Base-by-base conservation (phyloP, 805 yeast genomes). In the Hanseniaspora vineae region DNA sequence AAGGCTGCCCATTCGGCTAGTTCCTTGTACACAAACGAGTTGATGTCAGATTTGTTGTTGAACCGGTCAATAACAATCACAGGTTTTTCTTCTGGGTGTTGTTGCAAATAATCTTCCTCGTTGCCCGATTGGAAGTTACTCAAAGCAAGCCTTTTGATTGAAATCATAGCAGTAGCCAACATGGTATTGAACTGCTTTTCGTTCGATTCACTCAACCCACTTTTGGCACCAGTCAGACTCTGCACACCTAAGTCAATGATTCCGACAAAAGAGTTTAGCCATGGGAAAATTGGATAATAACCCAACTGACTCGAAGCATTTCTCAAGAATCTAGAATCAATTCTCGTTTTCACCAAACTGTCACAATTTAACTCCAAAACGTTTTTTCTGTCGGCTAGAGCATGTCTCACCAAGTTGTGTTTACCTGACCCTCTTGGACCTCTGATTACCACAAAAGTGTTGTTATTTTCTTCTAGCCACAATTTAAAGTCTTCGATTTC, bases 401-500 rank as follows among this genome's bases (percentile, higher is more conserved):
- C 80, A 56, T 81, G 78, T 42, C 78, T 78, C 4, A 90, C 88
- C 50, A 87, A 66, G 50, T 80, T 90, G 50, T 80, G 75, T 57
- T 92, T 90, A 19, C 97, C 98, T n/a, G 95, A 80, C 5, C 98
- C 98, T 53, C 86, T 75, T 5, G 98, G 97, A 12, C 98, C 98
- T 52, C 81, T 77, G 2, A 92, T 80, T 2, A 92, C 78, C 23
- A 90, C 88, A 59, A 88, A 92, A 1, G 97, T 86, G 60, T 84
- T 81, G n/a, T 80, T 79, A 52, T 88, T 89, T 61, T 92, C 98
- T 49, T 78, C 80, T 6, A 92, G 67, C 92, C 95, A 84, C 54
- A 84, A 67, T 53, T 73, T 75, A 48, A 92, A 58, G 52, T 83
- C 86, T 46, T 80, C 83, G 37, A 69, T 62, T 42, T 96, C 69